Percentiles rank a stretch among this genome's conserved stretches.
These are phyloP conservation scores for Elsinoe fawcettii DNA, from an alignment of 2,329 filamentous ascomycete species.

Conservation along the genomic window DNA sequence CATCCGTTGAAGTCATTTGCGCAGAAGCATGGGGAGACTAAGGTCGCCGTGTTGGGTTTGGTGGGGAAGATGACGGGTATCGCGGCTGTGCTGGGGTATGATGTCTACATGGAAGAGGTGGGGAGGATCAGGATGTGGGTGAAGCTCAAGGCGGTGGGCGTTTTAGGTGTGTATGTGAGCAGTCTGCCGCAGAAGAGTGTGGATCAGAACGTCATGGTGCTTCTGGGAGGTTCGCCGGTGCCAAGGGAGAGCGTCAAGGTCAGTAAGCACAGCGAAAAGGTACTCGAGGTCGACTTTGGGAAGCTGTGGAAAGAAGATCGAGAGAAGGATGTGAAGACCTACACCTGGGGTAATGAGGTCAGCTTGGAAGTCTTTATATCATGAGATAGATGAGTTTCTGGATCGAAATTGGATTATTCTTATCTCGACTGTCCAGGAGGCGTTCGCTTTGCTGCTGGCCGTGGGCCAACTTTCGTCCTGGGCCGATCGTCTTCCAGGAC, in stretches of 20 bases:
- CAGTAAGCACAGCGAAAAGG: conserved; percentile 38
- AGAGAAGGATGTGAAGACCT: conserved; percentile 41
- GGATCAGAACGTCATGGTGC: conserved; percentile 32
- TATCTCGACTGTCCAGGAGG: background rate
- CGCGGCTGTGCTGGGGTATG: conserved; percentile 62
- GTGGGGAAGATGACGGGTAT: conserved; percentile 84
- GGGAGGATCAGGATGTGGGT: conserved; percentile 59
- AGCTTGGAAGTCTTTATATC: conserved; percentile 54
- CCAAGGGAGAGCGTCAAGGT: conserved; percentile 54
- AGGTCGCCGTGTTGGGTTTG: conserved; percentile 60
- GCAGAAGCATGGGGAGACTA: conserved; percentile 22
- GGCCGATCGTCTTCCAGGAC: background rate
- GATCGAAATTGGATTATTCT: background rate
- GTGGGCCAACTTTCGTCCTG: background rate
- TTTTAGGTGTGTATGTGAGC: conserved; percentile 71
- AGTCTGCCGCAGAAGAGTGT: conserved; percentile 48
- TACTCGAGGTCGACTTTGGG: conserved; percentile 71
- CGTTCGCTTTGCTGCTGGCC: background rate
- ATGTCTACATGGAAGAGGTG: conserved; percentile 51
- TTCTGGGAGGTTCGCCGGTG: conserved; percentile 65
- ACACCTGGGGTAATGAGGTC: conserved; percentile 73
- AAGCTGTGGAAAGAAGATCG: conserved; percentile 69
- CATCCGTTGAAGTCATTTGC: conserved; percentile 47
- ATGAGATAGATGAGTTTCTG: background rate
- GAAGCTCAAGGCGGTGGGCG: conserved; percentile 71